Conservation (phyloP, 2,329 filamentous ascomycete genomes). For the Colletotrichum falcatum region DNA sequence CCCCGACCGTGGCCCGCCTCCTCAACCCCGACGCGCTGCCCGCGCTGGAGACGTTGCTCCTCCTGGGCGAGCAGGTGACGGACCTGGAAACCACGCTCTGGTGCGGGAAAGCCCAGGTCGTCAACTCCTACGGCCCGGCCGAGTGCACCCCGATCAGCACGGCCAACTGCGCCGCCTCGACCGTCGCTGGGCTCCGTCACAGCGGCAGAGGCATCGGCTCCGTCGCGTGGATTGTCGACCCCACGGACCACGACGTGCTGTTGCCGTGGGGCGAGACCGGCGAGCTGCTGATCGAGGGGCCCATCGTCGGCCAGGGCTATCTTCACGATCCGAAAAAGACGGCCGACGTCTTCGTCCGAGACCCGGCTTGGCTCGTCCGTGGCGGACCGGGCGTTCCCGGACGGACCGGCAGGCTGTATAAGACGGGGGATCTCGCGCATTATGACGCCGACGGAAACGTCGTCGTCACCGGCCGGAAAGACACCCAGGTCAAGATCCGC, state of each 20-base stretch:
- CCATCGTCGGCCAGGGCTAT: background rate
- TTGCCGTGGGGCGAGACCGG: too few species aligned
- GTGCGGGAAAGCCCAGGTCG: background rate
- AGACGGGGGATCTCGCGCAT: background rate
- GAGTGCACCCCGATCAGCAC: background rate
- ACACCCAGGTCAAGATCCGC: background rate
- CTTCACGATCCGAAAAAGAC: background rate
- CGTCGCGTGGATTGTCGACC: background rate
- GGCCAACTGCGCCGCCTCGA: too few species aligned
- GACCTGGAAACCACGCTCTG: too few species aligned
- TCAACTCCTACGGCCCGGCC: background rate
- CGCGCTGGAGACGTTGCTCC: too few species aligned
- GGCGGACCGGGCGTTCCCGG: too few species aligned
- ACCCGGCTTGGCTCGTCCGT: background rate
- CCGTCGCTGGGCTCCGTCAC: background rate
- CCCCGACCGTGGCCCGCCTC: too few species aligned
- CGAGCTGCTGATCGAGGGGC: background rate
- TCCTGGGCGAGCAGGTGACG: too few species aligned
- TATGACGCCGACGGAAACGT: background rate
- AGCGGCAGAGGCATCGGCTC: background rate
- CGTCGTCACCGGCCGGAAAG: background rate
- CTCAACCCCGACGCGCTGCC: too few species aligned
- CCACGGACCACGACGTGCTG: background rate
- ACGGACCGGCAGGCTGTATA: background rate
- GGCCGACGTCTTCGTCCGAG: background rate